Base-by-base conservation (phyloP, 202 grass and related monocot species). In the Setaria italica region DNA sequence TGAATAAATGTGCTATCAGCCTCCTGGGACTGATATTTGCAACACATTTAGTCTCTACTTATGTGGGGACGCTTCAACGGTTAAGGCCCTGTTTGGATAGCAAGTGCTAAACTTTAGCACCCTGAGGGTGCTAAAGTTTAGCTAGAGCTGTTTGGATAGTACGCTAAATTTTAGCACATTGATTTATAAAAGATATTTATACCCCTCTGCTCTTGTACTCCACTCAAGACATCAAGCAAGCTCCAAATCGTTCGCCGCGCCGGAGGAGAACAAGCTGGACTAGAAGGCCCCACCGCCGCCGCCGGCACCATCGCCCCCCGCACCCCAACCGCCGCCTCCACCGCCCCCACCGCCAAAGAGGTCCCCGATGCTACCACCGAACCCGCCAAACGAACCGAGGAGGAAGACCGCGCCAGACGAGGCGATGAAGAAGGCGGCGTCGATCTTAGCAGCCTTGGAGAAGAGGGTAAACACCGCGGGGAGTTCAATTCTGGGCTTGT, bases 251-350 rank as follows among this genome's bases (percentile, higher is more conserved):
- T 86, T 80, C 10, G 96, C 96, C 42, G 86, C 59, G 46, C 87
- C 82, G 15, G 77, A 73, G 21, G 90, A 91, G 82, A 96, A 92
- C n/a, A 94, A 37, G 76, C 75, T 53, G 5, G 88, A 94, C 93
- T 81, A 95, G 88, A 99, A 96, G 16, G 84, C 81, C 4, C 88
- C 91, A 21, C 90, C 84, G 0, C 77, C 95, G 1, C 90, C 82
- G 1, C 88, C 74, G 34, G 57, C 86, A 1, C 59, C 87, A 20
- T 87, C 82, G 3, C 89, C 90, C 89, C 90, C 89, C 0, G 87
- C 89, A 29, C 71, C 79, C 2, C 87, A 87, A 19, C 89, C 74
- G 32, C 93, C 92, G 2, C 90, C 84, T 9, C 73, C 74, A 3
- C 80, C 84, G 3, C 25, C 25, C 25, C 25, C 25, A 0, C 87